Base-by-base conservation (phyloP, 441 rosid species). In the Gossypium lobatum region DNA sequence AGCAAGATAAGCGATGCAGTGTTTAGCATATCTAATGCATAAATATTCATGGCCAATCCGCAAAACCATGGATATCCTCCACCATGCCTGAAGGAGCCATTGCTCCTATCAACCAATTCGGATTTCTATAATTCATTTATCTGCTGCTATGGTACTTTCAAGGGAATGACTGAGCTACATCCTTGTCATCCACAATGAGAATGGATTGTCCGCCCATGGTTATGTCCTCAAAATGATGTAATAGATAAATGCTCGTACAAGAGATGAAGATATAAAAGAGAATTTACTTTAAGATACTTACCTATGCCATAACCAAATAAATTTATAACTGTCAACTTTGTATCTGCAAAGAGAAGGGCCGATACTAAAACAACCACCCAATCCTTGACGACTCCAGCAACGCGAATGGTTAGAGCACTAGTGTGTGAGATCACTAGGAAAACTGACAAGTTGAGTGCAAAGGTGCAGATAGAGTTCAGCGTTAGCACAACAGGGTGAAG, bases 371-470 rank as follows among this genome's bases (percentile, higher is more conserved):
- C 93, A 64, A 91, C 92, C 71, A 91, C 88, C 96, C 96, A 91
- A 65, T 91, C 96, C 89, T 91, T 91, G 79, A 91, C 90, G 77
- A 91, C 96, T 63, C 96, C 96, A 80, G 96, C 93, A 31, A 91
- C 96, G 37, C 93, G 91, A 67, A 95, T 95, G 73, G 97, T 95
- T 73, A 95, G 87, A 77, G 98, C 98, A 52, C 97, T 92, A 37
- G 98, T 94, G 72, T 92, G 97, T 57, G 97, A 89, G 75, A 95
- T 93, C 82, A 95, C 97, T 39, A 95, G 81, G 84, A 95, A 95
- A 74, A 95, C 99, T n/a, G 99, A 92, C 74, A 95, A 86, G 90
- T 95, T 95, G 82, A 95, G 97, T 20, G 97, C 97, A 50, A 95
- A 95, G 64, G 99, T 93, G 71, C 99, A 95, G 14, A 91, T 84